These are phyloP conservation scores for Fusarium humuli DNA, from an alignment of 2,329 filamentous ascomycete genomes.

Conservation along the genomic window DNA sequence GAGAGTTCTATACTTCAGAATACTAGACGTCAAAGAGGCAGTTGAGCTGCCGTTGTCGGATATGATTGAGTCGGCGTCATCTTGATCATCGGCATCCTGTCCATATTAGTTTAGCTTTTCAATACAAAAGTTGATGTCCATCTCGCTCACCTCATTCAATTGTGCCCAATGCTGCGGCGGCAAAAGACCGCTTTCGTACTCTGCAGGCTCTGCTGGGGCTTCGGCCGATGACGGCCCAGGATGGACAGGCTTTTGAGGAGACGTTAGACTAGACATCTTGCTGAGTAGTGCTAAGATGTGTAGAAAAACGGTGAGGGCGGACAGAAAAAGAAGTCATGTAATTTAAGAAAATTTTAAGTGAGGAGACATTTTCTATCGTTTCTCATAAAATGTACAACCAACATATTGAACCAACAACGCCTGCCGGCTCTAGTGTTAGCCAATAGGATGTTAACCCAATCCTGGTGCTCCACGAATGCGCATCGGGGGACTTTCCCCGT, in stretches of 20 bases:
- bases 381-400: neutral
- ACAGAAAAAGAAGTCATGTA: accelerated
- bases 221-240: accelerated
- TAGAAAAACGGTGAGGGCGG: accelerated
- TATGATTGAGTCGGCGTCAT: neutral
- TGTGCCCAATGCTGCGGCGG: neutral
- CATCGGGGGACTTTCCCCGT: neutral
- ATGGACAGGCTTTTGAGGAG: neutral
- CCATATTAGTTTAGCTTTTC: accelerated
- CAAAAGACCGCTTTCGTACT: neutral
- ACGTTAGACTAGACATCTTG: neutral
- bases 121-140: accelerated
- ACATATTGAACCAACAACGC: neutral
- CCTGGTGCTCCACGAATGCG: neutral
- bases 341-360: neutral
- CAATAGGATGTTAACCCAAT: neutral
- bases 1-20: neutral
- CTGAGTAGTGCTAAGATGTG: accelerated
- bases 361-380: neutral
- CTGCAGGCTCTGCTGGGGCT: accelerated
- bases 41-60: neutral
- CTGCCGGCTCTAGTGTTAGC: too few relatives aligned
- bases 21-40: neutral
- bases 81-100: neutral
- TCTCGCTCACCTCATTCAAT: neutral